Base-by-base conservation (phyloP, 2,329 filamentous ascomycete species). In the Cladosporium velox region DNA sequence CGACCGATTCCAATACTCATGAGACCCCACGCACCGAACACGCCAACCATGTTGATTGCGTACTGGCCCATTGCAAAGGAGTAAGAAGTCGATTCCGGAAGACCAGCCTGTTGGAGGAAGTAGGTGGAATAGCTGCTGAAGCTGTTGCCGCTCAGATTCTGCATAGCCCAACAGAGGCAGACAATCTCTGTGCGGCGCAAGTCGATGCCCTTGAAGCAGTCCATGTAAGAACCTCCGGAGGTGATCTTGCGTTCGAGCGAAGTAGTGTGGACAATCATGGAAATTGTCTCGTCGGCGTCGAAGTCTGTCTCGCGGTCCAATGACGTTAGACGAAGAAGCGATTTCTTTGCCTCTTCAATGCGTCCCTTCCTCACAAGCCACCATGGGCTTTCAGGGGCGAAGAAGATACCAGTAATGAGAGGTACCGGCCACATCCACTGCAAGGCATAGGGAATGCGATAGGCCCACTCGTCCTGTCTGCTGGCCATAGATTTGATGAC, bases 201-300 rank as follows among this genome's bases (percentile, higher is more conserved):
- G 74, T 96, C 89, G 11, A 86, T 85, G 10, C 92, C 92, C 75
- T 85, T 89, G 84, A 96, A 96, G 80, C 92, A 96, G 77, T 96
- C 92, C 72, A 86, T 78, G 77, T 95, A 96, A 64, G 84, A 88
- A 6, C 91, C 87, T 34, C 92, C 92, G 7, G 81, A 80, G 4
- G 91, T 93, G 64, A 92, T 90, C 77, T 87, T 83, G 74, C 91
- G 85, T 77, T 96, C 93, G 18, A 96, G 82, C 0, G 90, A 90
- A 0, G 91, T 93, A 0, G 92, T 97, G 75, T 96, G 91, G 1
- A 92, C 87, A 90, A 97, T 96, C 91, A 96, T 95, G 72, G 91
- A 89, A 59, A 96, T 84, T 0, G 91, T 95, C 79, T 95, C 91
- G 69, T 96, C 90, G 11, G 90, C 86, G 73, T 96, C 87, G 71